Evolutionary conservation across 352 stramenopile species (phyloP).

Genomic region (Globisporangium lucens): DNA sequence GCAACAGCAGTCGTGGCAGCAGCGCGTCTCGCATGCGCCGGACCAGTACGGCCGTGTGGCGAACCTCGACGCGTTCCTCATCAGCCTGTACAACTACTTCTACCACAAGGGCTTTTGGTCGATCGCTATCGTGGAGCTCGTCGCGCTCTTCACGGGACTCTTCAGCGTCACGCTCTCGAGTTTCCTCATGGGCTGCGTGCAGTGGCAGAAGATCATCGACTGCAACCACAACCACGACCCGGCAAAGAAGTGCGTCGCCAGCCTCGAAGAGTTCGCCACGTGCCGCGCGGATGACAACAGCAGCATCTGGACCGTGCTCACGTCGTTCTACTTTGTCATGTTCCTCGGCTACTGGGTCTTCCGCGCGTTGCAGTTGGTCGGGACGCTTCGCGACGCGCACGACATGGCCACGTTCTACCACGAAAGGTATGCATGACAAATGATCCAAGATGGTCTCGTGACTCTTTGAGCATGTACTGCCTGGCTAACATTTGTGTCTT

Average conservation of each 20-base stretch:
- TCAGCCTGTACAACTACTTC: constrained; percentile 94
- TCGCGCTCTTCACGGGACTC: constrained; percentile 90
- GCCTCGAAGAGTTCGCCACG: constrained; percentile 68
- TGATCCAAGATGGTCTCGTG: not conserved
- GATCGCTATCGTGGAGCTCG: constrained; percentile 88
- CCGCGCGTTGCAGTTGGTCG: constrained; percentile 76
- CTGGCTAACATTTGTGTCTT: not conserved
- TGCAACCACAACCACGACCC: constrained; percentile 63
- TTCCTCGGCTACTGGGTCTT: constrained; percentile 94
- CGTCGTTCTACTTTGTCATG: constrained; percentile 92
- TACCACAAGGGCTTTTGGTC: constrained; percentile 91
- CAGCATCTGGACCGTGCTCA: constrained; percentile 53
- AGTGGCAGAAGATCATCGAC: constrained; percentile 90
- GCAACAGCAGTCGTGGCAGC: not conserved
- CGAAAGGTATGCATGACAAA: constrained; percentile 41
- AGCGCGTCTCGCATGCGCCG: constrained; percentile 44
- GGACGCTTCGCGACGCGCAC: constrained; percentile 81
- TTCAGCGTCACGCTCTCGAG: constrained; percentile 96
- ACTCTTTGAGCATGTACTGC: not conserved
- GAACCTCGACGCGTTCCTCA: constrained; percentile 91
- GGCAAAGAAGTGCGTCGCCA: constrained; percentile 77
- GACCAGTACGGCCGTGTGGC: constrained; percentile 67
- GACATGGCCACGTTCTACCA: constrained; percentile 93
- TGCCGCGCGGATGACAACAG: constrained; percentile 58
- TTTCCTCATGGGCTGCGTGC: constrained; percentile 94